phyloP scores from a whole-genome alignment of 208 protist species.

The Acanthamoeba lenticulata region DNA sequence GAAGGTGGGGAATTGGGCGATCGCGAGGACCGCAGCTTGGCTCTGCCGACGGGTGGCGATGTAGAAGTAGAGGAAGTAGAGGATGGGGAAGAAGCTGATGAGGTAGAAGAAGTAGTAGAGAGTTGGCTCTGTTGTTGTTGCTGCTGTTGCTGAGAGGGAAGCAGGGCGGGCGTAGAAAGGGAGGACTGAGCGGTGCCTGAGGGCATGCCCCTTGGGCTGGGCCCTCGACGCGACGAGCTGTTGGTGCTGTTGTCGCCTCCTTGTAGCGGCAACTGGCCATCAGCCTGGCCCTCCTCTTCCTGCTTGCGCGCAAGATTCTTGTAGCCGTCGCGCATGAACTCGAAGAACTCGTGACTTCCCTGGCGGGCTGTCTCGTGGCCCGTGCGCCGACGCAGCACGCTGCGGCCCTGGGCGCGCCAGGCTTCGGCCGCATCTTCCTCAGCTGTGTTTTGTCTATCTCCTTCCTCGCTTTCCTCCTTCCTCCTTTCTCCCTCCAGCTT shows the following conservation, averaged over 20 bases:
- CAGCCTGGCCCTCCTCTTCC: no score
- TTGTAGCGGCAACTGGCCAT: no score
- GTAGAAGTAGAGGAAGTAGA: background rate
- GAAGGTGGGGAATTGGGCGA: no score
- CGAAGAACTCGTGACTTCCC: background rate
- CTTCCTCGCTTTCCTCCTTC: no score
- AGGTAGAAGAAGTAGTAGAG: background rate
- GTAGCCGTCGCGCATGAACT: conserved; percentile 36
- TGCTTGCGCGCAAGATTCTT: no score
- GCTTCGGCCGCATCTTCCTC: no score
- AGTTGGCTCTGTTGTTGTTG: background rate
- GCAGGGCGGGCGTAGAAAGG: background rate
- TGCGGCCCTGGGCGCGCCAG: background rate
- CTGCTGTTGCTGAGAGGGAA: background rate
- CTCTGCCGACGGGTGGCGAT: no score
- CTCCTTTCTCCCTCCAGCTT: no score
- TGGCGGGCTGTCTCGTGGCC: background rate
- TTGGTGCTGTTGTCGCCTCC: background rate
- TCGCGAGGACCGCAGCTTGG: no score
- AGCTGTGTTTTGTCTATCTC: no score
- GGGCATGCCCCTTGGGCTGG: background rate
- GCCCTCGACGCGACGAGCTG: background rate
- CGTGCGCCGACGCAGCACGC: background rate
- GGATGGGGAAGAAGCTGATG: background rate
- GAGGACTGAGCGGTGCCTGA: background rate